Evolutionary conservation across 2,329 filamentous ascomycete genomes (phyloP).

Genomic region (Claviceps monticola): DNA sequence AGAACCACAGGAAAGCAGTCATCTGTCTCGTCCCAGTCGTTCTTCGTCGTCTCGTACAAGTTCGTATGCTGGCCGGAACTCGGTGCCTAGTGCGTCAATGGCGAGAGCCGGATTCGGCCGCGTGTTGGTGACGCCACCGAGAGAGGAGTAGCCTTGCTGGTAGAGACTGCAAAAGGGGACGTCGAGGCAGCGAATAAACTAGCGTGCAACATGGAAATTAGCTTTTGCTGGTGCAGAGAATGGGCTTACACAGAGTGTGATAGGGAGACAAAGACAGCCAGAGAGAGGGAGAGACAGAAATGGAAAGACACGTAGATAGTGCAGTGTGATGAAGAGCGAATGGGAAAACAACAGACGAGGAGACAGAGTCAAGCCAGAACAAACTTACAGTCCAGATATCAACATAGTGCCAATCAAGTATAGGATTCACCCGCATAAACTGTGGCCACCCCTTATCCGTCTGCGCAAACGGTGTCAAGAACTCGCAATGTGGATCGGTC

Average conservation of each 20-base stretch:
- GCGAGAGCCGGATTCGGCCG: conserved; percentile 70
- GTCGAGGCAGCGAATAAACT: conserved; percentile 68
- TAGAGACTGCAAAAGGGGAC: conserved; percentile 82
- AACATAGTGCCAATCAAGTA: conserved; percentile 94
- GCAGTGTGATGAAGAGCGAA: not conserved
- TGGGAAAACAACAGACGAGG: not conserved
- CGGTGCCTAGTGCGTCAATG: conserved; percentile 18
- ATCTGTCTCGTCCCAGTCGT: conserved; percentile 57
- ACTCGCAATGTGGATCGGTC: conserved; percentile 80
- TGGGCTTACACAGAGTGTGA: no score
- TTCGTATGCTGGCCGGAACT: conserved; percentile 63
- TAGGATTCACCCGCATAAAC: conserved; percentile 87
- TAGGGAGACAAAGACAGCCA: not conserved
- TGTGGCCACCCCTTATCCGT: conserved; percentile 84
- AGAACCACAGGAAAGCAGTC: not conserved
- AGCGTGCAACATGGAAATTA: no score
- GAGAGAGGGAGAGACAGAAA: not conserved
- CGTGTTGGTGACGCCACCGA: conserved; percentile 85
- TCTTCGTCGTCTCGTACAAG: conserved; percentile 63
- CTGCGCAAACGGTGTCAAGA: conserved; percentile 66
- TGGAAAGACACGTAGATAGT: no score
- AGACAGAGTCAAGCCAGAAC: not conserved
- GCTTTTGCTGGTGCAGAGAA: no score
- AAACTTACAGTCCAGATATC: conserved; percentile 75
- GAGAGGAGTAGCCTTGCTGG: conserved; percentile 74